phyloP scores from a whole-genome alignment of 139 green algal genomes.

The Trebouxia sp. region DNA sequence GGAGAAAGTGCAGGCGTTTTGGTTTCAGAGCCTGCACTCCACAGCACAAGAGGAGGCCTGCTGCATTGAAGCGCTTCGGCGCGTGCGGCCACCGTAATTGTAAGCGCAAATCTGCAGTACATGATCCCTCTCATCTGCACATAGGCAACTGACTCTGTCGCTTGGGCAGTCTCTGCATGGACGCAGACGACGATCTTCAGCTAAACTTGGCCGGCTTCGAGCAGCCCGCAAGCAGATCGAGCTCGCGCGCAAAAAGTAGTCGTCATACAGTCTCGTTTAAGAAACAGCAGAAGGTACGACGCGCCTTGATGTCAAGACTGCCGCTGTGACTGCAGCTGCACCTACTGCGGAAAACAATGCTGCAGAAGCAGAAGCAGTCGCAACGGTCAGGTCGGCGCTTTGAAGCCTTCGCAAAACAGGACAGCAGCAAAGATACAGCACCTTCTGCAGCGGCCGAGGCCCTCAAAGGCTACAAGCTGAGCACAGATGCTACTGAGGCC shows the following conservation, averaged over 20 bases:
- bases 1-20: too few relatives aligned
- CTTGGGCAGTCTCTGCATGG: too few relatives aligned
- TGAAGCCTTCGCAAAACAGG: background rate
- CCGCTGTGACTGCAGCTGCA: background rate
- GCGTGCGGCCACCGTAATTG: too few relatives aligned
- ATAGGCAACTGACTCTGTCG: too few relatives aligned
- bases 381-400: background rate
- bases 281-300: slow-evolving; percentile 14
- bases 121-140: background rate
- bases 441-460: background rate
- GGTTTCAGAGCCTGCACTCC: too few relatives aligned
- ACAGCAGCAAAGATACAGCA: background rate
- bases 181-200: slow-evolving; percentile 3
- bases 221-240: background rate
- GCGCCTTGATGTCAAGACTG: too few relatives aligned
- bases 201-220: slow-evolving; percentile 17
- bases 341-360: background rate
- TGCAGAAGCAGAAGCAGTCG: slow-evolving; percentile 6
- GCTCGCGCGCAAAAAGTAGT: background rate
- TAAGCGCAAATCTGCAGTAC: too few relatives aligned
- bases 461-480: background rate
- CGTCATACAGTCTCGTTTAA: background rate
- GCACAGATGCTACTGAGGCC: background rate
- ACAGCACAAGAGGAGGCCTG: too few relatives aligned
- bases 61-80: too few relatives aligned